Conservation (phyloP, 1,284 basidiomycete genomes). For the Uromyces viciae-fabae region DNA sequence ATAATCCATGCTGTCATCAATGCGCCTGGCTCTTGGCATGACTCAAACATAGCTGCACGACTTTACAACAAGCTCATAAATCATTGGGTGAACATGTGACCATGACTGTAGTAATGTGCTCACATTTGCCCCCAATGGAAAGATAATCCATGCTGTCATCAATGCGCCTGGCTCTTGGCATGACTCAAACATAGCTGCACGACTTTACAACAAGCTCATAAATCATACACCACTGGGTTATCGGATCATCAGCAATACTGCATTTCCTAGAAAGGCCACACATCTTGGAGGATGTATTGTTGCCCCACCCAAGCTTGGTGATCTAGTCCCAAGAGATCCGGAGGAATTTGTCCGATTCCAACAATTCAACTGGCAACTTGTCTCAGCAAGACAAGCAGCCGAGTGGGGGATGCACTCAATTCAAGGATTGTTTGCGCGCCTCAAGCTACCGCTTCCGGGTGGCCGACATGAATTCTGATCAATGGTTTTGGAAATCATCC, state of each 20-base stretch:
- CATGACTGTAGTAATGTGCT: neutral
- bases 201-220: neutral
- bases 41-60: neutral
- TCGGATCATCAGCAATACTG: neutral
- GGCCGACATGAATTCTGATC: too few relatives aligned
- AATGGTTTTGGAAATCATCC: too few relatives aligned
- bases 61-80: neutral
- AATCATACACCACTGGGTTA: neutral
- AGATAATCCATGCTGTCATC: too few relatives aligned
- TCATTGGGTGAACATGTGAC: too few relatives aligned
- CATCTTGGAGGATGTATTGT: neutral
- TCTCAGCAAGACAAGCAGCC: slow-evolving; percentile 58
- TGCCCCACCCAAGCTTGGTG: neutral
- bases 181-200: neutral
- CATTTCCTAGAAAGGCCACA: neutral
- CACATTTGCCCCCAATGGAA: neutral
- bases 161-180: neutral
- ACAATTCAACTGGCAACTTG: slow-evolving; percentile 54
- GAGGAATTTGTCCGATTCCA: slow-evolving; percentile 49
- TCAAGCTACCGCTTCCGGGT: too few relatives aligned
- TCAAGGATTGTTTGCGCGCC: neutral
- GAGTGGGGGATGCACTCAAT: slow-evolving; percentile 59
- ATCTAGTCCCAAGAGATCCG: slow-evolving; percentile 36
- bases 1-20: neutral
- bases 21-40: neutral